Conservation (phyloP, 805 yeast species). For the Candida caryicola region DNA sequence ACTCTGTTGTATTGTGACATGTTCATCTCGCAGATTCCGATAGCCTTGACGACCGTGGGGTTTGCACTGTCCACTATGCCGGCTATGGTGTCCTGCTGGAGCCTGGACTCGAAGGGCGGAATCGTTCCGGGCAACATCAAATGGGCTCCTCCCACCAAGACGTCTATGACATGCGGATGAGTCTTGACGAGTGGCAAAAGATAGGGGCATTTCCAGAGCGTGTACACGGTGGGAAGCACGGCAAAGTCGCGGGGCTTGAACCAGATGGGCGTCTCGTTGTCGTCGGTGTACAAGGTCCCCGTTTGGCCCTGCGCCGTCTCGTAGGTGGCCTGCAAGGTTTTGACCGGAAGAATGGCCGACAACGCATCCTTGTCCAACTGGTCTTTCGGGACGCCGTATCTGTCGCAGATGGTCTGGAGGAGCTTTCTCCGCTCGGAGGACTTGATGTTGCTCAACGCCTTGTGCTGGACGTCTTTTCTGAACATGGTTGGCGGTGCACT, state of each 20-base stretch:
- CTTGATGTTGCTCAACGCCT: conserved; percentile 76
- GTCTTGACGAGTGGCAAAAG: conserved; percentile 69
- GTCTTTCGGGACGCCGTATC: conserved; percentile 38
- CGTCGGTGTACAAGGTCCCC: conserved; percentile 67
- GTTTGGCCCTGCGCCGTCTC: conserved; percentile 47
- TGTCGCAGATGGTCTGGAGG: conserved; percentile 39
- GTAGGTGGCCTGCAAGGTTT: conserved; percentile 62
- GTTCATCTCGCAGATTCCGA: conserved; percentile 60
- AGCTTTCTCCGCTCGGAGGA: conserved; percentile 72
- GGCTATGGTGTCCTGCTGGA: conserved; percentile 56
- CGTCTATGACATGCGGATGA: conserved; percentile 68
- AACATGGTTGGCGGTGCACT: conserved; percentile 24
- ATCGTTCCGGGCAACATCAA: conserved; percentile 72
- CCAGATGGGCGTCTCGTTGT: conserved; percentile 68
- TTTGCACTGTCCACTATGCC: conserved; percentile 61
- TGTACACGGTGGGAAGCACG: conserved; percentile 67
- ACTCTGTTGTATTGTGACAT: conserved; percentile 44
- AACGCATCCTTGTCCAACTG: conserved; percentile 42
- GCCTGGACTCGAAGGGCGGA: conserved; percentile 54
- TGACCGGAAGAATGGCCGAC: conserved; percentile 45
- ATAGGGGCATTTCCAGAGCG: conserved; percentile 67
- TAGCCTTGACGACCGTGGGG: conserved; percentile 67
- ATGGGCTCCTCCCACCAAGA: conserved; percentile 75
- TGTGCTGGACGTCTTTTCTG: conserved; percentile 42
- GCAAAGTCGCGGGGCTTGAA: conserved; percentile 56